Evolutionary conservation across 139 green algal species (phyloP), one percentile per base, ranked within the genome.

Genomic region (Micromonas commoda): DNA sequence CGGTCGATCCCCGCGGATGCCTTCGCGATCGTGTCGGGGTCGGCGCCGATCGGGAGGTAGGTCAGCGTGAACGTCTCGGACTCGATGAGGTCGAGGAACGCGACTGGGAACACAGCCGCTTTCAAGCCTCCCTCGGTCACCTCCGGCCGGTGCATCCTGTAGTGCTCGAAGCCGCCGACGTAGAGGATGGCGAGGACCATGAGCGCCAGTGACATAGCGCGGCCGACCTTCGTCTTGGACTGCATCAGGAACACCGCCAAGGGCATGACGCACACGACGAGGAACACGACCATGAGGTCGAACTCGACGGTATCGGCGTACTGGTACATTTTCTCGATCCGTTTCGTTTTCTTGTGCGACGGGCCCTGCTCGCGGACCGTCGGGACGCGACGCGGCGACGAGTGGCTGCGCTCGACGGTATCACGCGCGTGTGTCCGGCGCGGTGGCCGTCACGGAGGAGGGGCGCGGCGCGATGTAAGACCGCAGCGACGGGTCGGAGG

Each of bases 81-180:
- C 24, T 35, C 61, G n/a, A 68, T 68, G 16, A 29, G 6, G 5
- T 68, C n/a, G 16, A 68, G 28, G 26, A 68, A 13, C 9, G 16
- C 26, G n/a, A 19, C 28, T 20, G n/a, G 61, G 5, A 68, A 13
- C 16, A 29, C 9, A 13, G 64, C 64, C 28, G 28, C 28, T 29
- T 26, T 71, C 28, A 71, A 5, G 6, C 60, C 24, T 21, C 9
- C 60, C 24, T 35, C 60, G 60, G 45, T 57, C 9, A 68, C 33
- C 29, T 71, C 64, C 64, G 64, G 64, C 33, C 64, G 38, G 13
- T 37, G 28, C 64, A 39, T 2, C 26, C 64, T 26, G 5, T 37
- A 37, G 64, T 71, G 64, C 29, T 75, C 68, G n/a, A 74, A 74
- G 34, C 19, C 67, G 16, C 20, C 67, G 67, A 74, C 19, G 35